Evolutionary conservation across 768 basidiomycete species (phyloP), one percentile per base, ranked within the genome.

Genomic region (Kondoa subrosea): DNA sequence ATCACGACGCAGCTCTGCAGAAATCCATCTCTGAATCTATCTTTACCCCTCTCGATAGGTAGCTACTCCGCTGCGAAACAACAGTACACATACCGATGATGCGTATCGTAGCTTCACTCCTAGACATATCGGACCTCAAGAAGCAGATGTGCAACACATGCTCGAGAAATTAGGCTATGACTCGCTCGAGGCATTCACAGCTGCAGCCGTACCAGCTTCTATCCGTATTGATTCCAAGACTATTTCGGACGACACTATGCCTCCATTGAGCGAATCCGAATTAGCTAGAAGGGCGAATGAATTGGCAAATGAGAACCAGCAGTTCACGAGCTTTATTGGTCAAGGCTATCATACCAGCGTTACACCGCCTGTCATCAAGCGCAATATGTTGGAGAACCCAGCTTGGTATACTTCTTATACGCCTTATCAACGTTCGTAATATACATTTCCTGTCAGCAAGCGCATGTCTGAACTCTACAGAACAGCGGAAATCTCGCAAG

Each of bases 401-500:
- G 89, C 87, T 2, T 99, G 93, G 93, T 25, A 32, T 31, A 64
- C 31, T 25, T 64, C 63, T 64, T 75, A 74, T 69, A 69, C 69
- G 2, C 74, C 73, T 1, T 74, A 74, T 64, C 72, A 70, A 34
- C 63, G 56, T 1, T 27, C 66, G 57, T 56, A n/a, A 15, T 30
- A n/a, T 14, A 12, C 17, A 14, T 17, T 0, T 34, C 14, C 12
- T 25, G 0, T 4, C 34, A n/a, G 0, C 1, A 1, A 15, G 2
- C 16, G 60, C 3, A 1, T 21, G 4, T 27, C 89, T 87, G 17
- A 92, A 93, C 77, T 92, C 91, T 0, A 90, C 91, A 1, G 92
- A 92, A 78, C 91, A 95, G 74, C 93, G 0, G 93, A 99, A 81
- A 87, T 97, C 77, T 85, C 93, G n/a, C 93, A 99, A 84, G 93